These are phyloP conservation scores for Arabis hirsuta DNA, from an alignment of 345 rosid genomes.

Conservation along the genomic window DNA sequence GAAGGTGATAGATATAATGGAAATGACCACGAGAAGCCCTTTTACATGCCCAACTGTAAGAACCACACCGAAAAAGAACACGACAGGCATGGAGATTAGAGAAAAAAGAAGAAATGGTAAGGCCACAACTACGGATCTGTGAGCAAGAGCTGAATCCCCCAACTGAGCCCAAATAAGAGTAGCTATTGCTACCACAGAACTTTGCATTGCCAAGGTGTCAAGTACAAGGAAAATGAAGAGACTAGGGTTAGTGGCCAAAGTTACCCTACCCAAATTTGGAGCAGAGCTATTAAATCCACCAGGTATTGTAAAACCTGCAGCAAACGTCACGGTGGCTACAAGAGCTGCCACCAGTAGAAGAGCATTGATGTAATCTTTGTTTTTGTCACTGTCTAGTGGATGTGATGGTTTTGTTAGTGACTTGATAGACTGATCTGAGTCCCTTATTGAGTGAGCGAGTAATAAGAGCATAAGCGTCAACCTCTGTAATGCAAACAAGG, in stretches of 20 bases:
- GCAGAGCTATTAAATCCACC: slow-evolving; percentile 28
- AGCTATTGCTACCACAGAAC: background rate
- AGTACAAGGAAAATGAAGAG: background rate
- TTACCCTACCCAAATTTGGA: slow-evolving; percentile 12
- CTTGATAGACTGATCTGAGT: no score
- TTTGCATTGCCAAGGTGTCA: slow-evolving; percentile 22
- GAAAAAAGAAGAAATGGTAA: background rate
- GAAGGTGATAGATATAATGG: background rate
- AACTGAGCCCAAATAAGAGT: slow-evolving; percentile 27
- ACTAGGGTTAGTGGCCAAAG: background rate
- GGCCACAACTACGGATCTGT: background rate
- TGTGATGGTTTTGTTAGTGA: slow-evolving; percentile 1
- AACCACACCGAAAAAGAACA: background rate
- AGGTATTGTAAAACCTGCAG: slow-evolving; percentile 25
- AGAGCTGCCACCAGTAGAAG: slow-evolving; percentile 28
- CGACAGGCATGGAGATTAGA: background rate
- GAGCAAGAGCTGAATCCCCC: background rate
- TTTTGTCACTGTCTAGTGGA: background rate
- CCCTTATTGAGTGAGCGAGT: no score
- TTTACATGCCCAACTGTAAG: background rate
- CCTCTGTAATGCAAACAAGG: background rate
- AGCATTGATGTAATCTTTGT: slow-evolving; percentile 6
- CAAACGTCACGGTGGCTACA: slow-evolving; percentile 21
- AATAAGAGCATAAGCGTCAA: background rate
- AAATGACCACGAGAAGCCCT: background rate